These are phyloP conservation scores for Neophaeococcomyces mojaviensis DNA, from an alignment of 2,329 filamentous ascomycete genomes.

Conservation along the genomic window DNA sequence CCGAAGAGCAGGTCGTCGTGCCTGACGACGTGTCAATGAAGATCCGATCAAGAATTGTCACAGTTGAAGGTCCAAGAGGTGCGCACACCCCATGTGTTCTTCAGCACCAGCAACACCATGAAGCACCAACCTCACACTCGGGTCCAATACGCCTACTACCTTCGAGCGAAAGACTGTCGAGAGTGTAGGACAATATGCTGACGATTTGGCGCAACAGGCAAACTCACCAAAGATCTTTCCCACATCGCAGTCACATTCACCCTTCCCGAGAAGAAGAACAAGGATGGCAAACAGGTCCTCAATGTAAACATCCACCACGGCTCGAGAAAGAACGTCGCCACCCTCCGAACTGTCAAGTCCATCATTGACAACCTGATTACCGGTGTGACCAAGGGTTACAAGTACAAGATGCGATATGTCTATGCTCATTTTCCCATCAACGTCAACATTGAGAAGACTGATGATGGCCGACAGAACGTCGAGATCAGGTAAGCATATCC, in stretches of 20 bases:
- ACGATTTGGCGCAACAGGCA: conserved; percentile 50
- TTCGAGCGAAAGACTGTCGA: conserved; percentile 13
- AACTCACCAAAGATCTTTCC: conserved; percentile 92
- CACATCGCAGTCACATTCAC: conserved; percentile 96
- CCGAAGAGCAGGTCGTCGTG: conserved; percentile 88
- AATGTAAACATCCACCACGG: conserved; percentile 99
- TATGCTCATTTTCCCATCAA: conserved; percentile 99
- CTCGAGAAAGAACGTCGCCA: conserved; percentile 92
- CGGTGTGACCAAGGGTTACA: conserved; percentile 98
- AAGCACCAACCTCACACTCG: background rate
- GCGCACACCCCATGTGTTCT: conserved; percentile 29
- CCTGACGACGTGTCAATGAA: conserved; percentile 96
- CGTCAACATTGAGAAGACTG: conserved; percentile 97
- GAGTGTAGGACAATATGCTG: conserved; percentile 9
- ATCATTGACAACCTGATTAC: conserved; percentile 98
- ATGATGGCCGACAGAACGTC: conserved; percentile 78
- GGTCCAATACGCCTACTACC: background rate
- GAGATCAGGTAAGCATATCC: conserved; percentile 77
- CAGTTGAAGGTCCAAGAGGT: conserved; percentile 94
- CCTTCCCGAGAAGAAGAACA: conserved; percentile 59
- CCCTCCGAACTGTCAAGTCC: conserved; percentile 94
- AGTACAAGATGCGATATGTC: conserved; percentile 99
- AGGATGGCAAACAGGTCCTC: conserved; percentile 48
- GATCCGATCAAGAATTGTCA: conserved; percentile 95
- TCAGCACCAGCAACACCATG: conserved; percentile 15